Base-by-base conservation (phyloP, 768 basidiomycete genomes). In the Cyclocybe cylindracea region DNA sequence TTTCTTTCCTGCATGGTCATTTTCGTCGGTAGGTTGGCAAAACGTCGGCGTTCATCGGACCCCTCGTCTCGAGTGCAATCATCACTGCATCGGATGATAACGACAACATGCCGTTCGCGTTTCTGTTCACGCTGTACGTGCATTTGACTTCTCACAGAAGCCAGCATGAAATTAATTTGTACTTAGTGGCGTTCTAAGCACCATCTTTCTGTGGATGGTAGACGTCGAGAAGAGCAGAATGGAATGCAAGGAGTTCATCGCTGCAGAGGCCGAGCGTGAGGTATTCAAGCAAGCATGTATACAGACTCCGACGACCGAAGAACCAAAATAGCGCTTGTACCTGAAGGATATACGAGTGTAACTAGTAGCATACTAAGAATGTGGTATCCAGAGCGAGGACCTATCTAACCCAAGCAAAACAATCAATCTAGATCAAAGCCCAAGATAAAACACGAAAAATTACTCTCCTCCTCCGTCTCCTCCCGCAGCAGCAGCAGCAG, bases 1-100 rank as follows among this genome's bases (percentile, higher is more conserved):
- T 19, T 10, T 38, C 14, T 29, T 37, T 40, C 31, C 5, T 18
- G 11, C 40, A 14, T 35, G 19, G 38, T 53, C 18, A 33, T 31
- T 41, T 31, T 46, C 4, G 9, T 52, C 5, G 34, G 33, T 35
- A 86, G 83, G 70, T 87, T 38, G 86, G 87, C 10, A 89, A 88
- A 66, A 87, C 86, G 6, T 87, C 86, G 36, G 84, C 86, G 13
- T 87, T 89, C 65, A 87, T 89, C 52, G 87, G 87, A 0, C 86
- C 87, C 2, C 77, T 89, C 58, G 84, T 88, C 18, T 87, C 86
- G 2, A 83, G 84, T 46, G 87, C 87, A 1, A 88, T 89, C 52
- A 89, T 89, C 55, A 82, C 82, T 9, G 85, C 78, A 4, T 78
- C 86, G 0, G 74, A 73, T 43, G 79, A 86, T 65, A 89, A 89